phyloP scores from a whole-genome alignment of 108 stramenopile genomes.

The Chaetoceros muelleri region DNA sequence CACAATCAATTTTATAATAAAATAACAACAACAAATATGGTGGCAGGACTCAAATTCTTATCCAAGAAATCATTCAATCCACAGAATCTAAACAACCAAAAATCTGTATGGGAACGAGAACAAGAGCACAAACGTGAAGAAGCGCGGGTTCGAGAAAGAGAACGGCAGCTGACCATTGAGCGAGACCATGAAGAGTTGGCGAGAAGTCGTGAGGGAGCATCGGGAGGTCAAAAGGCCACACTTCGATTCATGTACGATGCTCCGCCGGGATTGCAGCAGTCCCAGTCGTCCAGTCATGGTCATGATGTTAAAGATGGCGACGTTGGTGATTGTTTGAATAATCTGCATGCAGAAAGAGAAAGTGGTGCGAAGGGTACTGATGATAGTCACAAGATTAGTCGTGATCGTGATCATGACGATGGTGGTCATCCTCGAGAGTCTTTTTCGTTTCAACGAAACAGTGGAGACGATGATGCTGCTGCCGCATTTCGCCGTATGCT shows the following conservation, averaged over 20 bases:
- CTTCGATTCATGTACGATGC: conserved; percentile 71
- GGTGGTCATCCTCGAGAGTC: too few relatives aligned
- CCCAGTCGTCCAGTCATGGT: conserved; percentile 1
- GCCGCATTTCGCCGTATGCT: conserved; percentile 75
- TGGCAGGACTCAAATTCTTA: conserved; percentile 69
- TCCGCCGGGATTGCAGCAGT: conserved; percentile 52
- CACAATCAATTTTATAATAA: too few relatives aligned
- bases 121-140: conserved; percentile 45
- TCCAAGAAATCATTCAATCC: conserved; percentile 83
- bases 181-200: conserved; percentile 77
- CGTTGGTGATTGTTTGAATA: conserved; percentile 7
- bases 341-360: too few relatives aligned
- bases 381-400: neutral
- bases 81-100: conserved; percentile 58
- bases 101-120: conserved; percentile 64
- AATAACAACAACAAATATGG: conserved; percentile 38
- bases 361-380: neutral
- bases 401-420: neutral
- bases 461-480: conserved; percentile 76
- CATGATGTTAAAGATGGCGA: conserved; percentile 4
- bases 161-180: conserved; percentile 60
- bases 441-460: conserved; percentile 30
- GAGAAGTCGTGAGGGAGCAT: conserved; percentile 32
- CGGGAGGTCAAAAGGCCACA: conserved; percentile 50
- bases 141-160: conserved; percentile 38